Conservation (phyloP, 106 monocot species). For the Phalaenopsis equestris region DNA sequence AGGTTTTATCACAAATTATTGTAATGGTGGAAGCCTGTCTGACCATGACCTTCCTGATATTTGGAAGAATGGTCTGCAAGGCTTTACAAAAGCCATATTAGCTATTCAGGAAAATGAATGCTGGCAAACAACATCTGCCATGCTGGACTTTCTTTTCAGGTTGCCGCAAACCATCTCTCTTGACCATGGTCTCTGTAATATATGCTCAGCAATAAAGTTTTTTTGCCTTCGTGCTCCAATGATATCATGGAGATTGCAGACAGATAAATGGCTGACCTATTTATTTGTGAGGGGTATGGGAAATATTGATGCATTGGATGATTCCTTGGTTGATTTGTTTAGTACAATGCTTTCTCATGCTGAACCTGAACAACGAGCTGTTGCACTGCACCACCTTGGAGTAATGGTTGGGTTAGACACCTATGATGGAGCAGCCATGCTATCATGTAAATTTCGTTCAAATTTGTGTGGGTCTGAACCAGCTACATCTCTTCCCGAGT, state of each 20-base stretch:
- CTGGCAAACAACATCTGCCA: conserved; percentile 75
- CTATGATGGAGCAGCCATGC: conserved; percentile 14
- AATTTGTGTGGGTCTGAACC: conserved; percentile 20
- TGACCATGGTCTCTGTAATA: conserved; percentile 19
- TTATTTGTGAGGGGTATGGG: conserved; percentile 31
- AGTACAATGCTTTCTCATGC: conserved; percentile 57
- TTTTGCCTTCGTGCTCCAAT: conserved; percentile 65
- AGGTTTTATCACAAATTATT: neutral
- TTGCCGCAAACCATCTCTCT: conserved; percentile 44
- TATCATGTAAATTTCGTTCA: conserved; percentile 15
- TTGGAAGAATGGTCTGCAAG: conserved; percentile 62
- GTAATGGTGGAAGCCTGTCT: neutral
- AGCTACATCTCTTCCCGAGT: conserved; percentile 19
- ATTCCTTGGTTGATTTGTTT: conserved; percentile 66
- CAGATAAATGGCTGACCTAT: conserved; percentile 75
- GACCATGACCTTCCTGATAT: neutral
- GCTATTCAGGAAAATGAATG: conserved; percentile 46
- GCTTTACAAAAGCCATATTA: conserved; percentile 30
- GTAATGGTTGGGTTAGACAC: conserved; percentile 52
- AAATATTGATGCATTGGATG: conserved; percentile 21
- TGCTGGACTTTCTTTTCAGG: conserved; percentile 67
- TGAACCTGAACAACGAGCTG: conserved; percentile 80
- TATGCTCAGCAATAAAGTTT: conserved; percentile 50
- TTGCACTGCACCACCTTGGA: conserved; percentile 79
- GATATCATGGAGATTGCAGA: conserved; percentile 81